Conservation (phyloP, 768 basidiomycete genomes). For the Mycena vulgaris region DNA sequence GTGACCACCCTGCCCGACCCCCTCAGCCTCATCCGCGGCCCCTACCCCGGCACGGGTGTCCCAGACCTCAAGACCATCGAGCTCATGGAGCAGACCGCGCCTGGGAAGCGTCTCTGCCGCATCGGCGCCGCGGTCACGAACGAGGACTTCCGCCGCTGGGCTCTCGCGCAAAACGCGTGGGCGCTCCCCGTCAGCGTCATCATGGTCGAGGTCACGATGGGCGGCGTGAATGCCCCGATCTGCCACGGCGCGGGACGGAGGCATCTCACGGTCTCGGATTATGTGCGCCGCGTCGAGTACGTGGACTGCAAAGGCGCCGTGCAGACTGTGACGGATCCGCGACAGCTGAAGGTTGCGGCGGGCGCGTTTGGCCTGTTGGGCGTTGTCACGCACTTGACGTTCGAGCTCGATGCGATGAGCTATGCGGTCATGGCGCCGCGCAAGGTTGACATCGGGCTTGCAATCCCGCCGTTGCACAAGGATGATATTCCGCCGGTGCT, state of each 20-base stretch:
- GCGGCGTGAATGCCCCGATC: slow-evolving; percentile 45
- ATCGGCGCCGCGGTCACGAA: slow-evolving; percentile 45
- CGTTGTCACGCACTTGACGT: slow-evolving; percentile 44
- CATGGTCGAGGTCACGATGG: slow-evolving; percentile 49
- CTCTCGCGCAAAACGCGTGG: slow-evolving; percentile 34
- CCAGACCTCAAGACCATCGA: slow-evolving; percentile 25
- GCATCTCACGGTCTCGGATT: slow-evolving; percentile 44
- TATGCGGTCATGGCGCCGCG: slow-evolving; percentile 43
- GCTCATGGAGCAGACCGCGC: neutral
- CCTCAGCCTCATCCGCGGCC: slow-evolving; percentile 1
- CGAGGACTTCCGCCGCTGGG: slow-evolving; percentile 47
- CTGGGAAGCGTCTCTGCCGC: slow-evolving; percentile 7
- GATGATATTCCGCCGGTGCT: slow-evolving; percentile 40
- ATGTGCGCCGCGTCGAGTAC: slow-evolving; percentile 44
- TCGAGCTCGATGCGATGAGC: slow-evolving; percentile 45
- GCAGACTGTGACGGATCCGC: slow-evolving; percentile 37
- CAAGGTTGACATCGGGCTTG: slow-evolving; percentile 38
- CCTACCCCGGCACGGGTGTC: neutral
- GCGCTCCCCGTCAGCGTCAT: slow-evolving; percentile 47
- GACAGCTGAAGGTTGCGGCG: slow-evolving; percentile 45
- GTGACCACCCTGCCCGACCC: slow-evolving; percentile 20
- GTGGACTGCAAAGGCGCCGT: slow-evolving; percentile 44
- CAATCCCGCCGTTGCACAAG: slow-evolving; percentile 45
- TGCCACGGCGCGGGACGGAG: slow-evolving; percentile 47
- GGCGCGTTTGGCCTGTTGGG: slow-evolving; percentile 48